Evolutionary conservation across 176 grass and related monocot genomes (phyloP), one percentile per base, ranked within the genome.

Genomic region (Ananas comosus): DNA sequence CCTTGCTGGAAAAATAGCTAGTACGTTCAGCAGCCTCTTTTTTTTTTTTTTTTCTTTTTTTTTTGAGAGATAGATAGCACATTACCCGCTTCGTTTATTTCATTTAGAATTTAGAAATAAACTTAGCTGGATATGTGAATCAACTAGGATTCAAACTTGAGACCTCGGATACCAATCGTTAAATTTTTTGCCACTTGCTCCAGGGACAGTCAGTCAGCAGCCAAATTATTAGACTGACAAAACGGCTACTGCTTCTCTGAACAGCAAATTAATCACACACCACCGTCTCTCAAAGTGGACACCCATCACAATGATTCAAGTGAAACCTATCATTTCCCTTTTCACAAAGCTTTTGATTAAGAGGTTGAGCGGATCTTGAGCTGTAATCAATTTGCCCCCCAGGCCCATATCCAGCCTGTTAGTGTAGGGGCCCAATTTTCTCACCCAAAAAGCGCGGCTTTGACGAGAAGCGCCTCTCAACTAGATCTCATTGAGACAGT

Each of bases 161-260:
- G n/a, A n/a, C n/a, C n/a, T n/a, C n/a, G n/a, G n/a, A n/a, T n/a
- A n/a, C n/a, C n/a, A n/a, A n/a, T n/a, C n/a, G n/a, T n/a, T n/a
- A n/a, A n/a, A n/a, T n/a, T n/a, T n/a, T n/a, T n/a, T n/a, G n/a
- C n/a, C n/a, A n/a, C n/a, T n/a, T n/a, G n/a, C n/a, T n/a, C n/a
- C n/a, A n/a, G n/a, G n/a, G n/a, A n/a, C n/a, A n/a, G n/a, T n/a
- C n/a, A n/a, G n/a, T n/a, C 11, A 58, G 54, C 54, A 61, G 56
- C 56, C 56, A 61, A 21, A 61, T 61, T 61, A 61, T 61, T 61
- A 61, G 56, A 10, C 56, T 61, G 56, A 9, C 56, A 61, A 16
- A 61, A 61, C 56, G 7, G 21, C 56, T 59, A 16, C 12, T 59
- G 19, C 56, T 61, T 2, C 16, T 22, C 17, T 61, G 56, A 61